Evolutionary conservation across 2,329 filamentous ascomycete genomes (phyloP), one percentile per base, ranked within the genome.

Genomic region (Bipolaris gigantea): DNA sequence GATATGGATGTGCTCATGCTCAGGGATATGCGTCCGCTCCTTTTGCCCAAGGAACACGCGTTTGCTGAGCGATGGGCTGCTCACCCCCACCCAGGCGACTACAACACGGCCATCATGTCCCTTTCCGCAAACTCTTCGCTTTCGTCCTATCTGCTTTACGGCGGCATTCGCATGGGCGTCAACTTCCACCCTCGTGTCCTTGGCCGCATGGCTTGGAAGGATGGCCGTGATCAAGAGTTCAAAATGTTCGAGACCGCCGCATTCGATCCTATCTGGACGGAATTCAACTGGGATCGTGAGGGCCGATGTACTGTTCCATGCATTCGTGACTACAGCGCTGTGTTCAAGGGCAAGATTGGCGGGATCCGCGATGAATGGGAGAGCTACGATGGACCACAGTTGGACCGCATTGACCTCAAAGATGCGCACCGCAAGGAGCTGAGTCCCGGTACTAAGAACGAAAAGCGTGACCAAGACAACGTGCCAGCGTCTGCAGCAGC

Each of bases 91-190:
- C 80, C 81, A 8, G 80, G 81, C 52, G 81, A 83, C 57, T 83
- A 83, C 72, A 83, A 83, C 67, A 83, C 81, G 0, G 81, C 81
- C 34, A 78, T 83, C 59, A 81, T 83, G 77, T 81, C 80, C 2
- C 72, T 83, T 21, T 78, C 79, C 1, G 80, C 81, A n/a, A 83
- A 83, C 60, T 81, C 79, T 0, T 81, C 79, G 2, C 73, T 83
- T 1, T 83, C 80, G 0, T 81, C 80, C 0, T 83, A 84, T 57
- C 73, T 84, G 2, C 72, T 84, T 18, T 79, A 80, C 36, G 81
- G 81, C 32, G 81, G 81, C 30, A 80, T 83, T 9, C 74, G 81
- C 44, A 84, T 84, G 81, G 81, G 81, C 2, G 74, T 83, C 55
- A 83, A 83, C 56, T 84, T 83, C 65, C 81, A 84, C 52, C 81